Evolutionary conservation across 192 early-diverging fungal species (phyloP), one percentile per base, ranked within the genome.

Genomic region (Coemansia sp.): DNA sequence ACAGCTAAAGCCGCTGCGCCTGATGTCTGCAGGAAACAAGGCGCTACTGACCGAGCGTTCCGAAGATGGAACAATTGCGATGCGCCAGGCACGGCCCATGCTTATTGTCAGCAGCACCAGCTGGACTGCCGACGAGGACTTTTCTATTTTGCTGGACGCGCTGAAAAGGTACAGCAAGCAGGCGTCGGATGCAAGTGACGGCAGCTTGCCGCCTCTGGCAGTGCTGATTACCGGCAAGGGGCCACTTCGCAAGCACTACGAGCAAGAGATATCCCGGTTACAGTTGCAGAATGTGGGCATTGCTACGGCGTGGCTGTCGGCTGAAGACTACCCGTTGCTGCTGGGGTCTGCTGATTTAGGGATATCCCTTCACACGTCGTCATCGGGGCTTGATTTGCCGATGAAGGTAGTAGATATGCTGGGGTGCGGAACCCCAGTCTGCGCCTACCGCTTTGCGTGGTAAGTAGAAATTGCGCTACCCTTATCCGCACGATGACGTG

Each of bases 391-490:
- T 47, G 96, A 98, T 65, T 68, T 98, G 60, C 96, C 96, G 6
- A 98, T 98, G 96, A 98, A 98, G 75, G 84, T 97, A 6, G 92
- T 97, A 7, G 96, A 98, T 62, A 94, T 98, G 94, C 94, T 97
- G 84, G 96, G 94, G 14, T 95, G 91, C 69, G 92, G 90, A 4
- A 62, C 93, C 12, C 93, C 96, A 5, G 94, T 93, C 33, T 91
- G 88, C 68, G 91, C 94, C 6, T 64, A 84, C 42, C 45, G 53
- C 16, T 90, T 86, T 67, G 44, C 71, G n/a, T 86, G 84, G 71
- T 73, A 68, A 54, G 65, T 50, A 19, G 13, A 20, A 54, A 39
- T 13, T 6, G 37, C 36, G 36, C 36, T 37, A 11, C 14, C 37
- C 14, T 39, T 39, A n/a, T n/a, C 37, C 23, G 23, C 23, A 26